These are phyloP conservation scores for Saccharum officinarum DNA, from an alignment of 176 grass and related monocot genomes.

Conservation along the genomic window DNA sequence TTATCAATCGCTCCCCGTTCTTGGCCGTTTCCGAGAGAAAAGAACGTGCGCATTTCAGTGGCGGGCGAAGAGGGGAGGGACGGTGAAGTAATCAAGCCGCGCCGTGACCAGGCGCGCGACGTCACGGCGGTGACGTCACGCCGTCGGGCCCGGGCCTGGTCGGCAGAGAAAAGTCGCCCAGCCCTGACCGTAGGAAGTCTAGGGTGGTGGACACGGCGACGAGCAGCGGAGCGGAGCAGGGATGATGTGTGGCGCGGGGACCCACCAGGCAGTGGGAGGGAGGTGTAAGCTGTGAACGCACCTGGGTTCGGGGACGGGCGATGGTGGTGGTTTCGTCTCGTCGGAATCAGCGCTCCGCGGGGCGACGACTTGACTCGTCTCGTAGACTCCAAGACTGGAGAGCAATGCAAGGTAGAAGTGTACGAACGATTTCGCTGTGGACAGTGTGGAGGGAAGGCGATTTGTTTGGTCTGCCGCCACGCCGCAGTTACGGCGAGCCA, in stretches of 20 bases:
- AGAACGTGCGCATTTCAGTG: slow-evolving; percentile 23
- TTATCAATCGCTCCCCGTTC: neutral
- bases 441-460: no score
- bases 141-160: neutral
- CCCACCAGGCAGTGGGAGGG: neutral
- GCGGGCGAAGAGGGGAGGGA: neutral
- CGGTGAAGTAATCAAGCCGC: slow-evolving; percentile 3
- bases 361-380: neutral
- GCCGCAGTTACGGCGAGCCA: no score
- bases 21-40: neutral
- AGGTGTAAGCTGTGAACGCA: neutral
- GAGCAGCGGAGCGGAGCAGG: no score
- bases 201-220: no score
- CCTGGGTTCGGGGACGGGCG: no score
- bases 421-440: no score
- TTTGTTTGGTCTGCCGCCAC: no score
- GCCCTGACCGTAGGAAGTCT: neutral
- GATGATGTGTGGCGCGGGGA: neutral
- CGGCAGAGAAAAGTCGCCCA: neutral
- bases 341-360: no score
- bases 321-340: neutral
- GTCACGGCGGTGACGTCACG: slow-evolving; percentile 38
- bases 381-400: no score
- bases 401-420: no score
- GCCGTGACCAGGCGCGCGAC: slow-evolving; percentile 25